These are phyloP conservation scores for Microdochium bolleyi DNA, from an alignment of 2,329 filamentous ascomycete species.

Conservation along the genomic window DNA sequence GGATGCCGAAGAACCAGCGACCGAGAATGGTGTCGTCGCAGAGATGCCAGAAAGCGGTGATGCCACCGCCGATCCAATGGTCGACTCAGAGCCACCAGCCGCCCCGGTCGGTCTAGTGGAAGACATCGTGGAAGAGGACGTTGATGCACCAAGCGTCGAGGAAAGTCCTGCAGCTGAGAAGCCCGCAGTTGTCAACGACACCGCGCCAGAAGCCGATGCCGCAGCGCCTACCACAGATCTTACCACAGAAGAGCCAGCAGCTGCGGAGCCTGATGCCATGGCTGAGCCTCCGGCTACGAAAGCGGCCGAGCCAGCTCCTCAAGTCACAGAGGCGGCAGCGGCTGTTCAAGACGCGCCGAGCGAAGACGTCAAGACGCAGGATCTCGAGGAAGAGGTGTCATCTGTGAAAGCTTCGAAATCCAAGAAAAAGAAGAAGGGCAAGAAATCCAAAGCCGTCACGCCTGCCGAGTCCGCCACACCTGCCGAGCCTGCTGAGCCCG, in stretches of 20 bases:
- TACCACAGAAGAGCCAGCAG: background rate
- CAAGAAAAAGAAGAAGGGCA: conserved; percentile 2
- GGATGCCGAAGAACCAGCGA: no score
- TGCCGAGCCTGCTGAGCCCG: background rate
- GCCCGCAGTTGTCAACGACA: no score
- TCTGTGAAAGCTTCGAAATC: background rate
- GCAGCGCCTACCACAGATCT: background rate
- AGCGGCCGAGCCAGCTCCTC: background rate
- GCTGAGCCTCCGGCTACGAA: background rate
- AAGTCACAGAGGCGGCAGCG: background rate
- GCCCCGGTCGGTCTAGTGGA: no score
- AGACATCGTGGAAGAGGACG: no score
- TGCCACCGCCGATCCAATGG: no score
- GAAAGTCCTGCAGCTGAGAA: background rate
- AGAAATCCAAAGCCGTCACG: background rate
- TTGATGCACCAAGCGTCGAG: background rate
- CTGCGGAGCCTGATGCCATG: background rate
- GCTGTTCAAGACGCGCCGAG: background rate
- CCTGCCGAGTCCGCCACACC: background rate
- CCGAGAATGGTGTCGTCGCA: no score
- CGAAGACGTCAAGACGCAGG: background rate
- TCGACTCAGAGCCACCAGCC: no score
- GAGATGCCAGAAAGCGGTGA: no score
- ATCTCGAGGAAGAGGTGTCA: background rate
- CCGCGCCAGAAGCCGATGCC: no score